These are phyloP conservation scores for Cokeromyces recurvatus DNA, from an alignment of 371 early-diverging fungal species.

Conservation along the genomic window DNA sequence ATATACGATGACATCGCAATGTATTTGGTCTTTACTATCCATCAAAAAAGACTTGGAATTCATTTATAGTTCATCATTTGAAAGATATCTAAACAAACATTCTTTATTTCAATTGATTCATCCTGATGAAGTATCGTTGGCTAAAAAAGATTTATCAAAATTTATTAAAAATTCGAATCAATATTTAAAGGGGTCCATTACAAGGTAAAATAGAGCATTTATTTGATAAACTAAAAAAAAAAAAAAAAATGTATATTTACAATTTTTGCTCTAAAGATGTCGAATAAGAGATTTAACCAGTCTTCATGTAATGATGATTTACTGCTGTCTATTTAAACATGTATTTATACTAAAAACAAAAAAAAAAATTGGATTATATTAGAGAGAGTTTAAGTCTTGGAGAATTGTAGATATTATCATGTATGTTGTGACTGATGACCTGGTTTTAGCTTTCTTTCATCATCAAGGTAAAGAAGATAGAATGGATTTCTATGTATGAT, in stretches of 20 bases:
- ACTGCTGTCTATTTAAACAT: too few relatives aligned
- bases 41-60: constrained; percentile 18
- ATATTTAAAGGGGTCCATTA: constrained; percentile 62
- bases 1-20: not conserved
- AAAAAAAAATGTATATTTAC: not conserved
- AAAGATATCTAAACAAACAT: too few relatives aligned
- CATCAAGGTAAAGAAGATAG: constrained; percentile 2
- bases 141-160: constrained; percentile 46
- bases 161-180: too few relatives aligned
- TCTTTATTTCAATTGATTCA: constrained; percentile 58
- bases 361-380: too few relatives aligned
- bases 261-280: constrained; percentile 15
- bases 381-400: too few relatives aligned
- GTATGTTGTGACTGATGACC: constrained; percentile 53
- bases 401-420: constrained; percentile 52
- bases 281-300: constrained; percentile 16
- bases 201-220: constrained; percentile 53
- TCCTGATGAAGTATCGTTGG: constrained; percentile 53
- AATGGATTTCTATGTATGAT: not conserved
- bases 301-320: too few relatives aligned
- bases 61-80: constrained; percentile 18
- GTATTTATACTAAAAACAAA: too few relatives aligned
- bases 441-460: constrained; percentile 56
- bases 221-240: not conserved
- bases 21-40: constrained; percentile 36